Conservation (phyloP, 441 rosid species). For the Adansonia rubrostipa region DNA sequence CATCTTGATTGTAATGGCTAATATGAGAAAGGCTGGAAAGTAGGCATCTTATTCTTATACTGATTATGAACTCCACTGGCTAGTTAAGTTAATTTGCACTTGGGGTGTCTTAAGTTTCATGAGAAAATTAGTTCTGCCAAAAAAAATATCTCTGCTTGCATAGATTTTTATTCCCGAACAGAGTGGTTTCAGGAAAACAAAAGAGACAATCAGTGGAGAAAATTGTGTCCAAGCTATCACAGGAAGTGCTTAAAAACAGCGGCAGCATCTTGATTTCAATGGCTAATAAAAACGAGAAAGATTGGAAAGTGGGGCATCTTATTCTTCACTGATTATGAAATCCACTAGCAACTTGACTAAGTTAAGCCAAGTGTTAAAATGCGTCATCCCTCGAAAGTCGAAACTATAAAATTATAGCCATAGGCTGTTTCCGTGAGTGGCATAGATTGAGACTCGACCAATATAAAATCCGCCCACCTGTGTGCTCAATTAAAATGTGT, state of each 20-base stretch:
- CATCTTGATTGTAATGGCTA: not conserved
- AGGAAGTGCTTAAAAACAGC: not conserved
- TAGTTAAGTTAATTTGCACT: not conserved
- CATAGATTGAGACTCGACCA: not conserved
- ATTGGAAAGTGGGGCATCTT: not conserved
- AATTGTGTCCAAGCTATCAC: not conserved
- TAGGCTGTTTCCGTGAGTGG: not conserved
- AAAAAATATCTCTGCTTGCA: not conserved
- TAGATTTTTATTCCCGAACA: not conserved
- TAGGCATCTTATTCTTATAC: conserved; percentile 10
- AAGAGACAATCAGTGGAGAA: not conserved
- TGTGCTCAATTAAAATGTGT: not conserved
- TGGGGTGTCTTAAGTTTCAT: not conserved
- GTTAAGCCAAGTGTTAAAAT: not conserved
- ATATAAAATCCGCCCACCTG: not conserved
- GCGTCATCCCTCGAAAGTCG: not conserved
- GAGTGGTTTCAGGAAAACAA: not conserved
- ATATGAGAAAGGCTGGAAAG: not conserved
- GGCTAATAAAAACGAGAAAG: not conserved
- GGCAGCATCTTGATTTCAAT: not conserved
- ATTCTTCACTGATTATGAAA: conserved; percentile 15
- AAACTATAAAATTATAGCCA: not conserved
- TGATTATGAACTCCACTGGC: conserved; percentile 16
- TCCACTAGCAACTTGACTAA: conserved; percentile 1
- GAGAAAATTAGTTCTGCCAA: not conserved